Evolutionary conservation across 169 alveolate genomes (phyloP).

Genomic region (Cryptosporidium xiaoi): DNA sequence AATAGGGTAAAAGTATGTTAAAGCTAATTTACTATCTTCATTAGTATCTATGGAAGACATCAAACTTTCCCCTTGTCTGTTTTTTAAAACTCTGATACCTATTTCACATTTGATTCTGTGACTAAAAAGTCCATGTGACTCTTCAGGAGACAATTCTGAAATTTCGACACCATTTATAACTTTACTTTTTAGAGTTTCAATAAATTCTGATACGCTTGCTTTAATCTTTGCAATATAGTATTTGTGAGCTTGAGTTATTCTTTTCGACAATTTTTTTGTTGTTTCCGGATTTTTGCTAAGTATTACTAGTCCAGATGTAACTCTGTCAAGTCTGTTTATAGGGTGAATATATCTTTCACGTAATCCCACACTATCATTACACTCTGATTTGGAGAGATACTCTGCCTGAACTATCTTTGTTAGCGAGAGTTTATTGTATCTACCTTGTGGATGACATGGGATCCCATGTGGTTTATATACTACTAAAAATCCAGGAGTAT

Average conservation of each 20-base stretch:
- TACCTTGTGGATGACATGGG: slow-evolving; percentile 91
- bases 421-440: slow-evolving; percentile 85
- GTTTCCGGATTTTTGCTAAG: slow-evolving; percentile 85
- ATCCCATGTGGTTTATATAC: slow-evolving; percentile 90
- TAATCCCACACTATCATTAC: slow-evolving; percentile 3
- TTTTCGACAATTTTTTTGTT: slow-evolving; percentile 81
- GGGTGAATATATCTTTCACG: slow-evolving; percentile 76
- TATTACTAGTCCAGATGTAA: slow-evolving; percentile 90
- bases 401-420: slow-evolving; percentile 77
- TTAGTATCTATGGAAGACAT: slow-evolving; percentile 9
- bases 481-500: slow-evolving; percentile 81
- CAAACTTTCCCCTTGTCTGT: slow-evolving; percentile 76
- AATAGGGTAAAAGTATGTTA: slow-evolving; percentile 64
- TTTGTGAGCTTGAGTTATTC: slow-evolving; percentile 78
- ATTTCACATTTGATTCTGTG: slow-evolving; percentile 75
- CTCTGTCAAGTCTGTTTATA: slow-evolving; percentile 91
- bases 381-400: slow-evolving; percentile 76
- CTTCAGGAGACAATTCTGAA: background rate
- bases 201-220: slow-evolving; percentile 79
- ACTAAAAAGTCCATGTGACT: slow-evolving; percentile 33
- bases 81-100: slow-evolving; percentile 58
- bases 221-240: slow-evolving; percentile 84
- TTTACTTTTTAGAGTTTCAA: background rate
- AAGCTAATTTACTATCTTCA: slow-evolving; percentile 9
- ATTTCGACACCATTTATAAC: slow-evolving; percentile 13